phyloP scores from a whole-genome alignment of 352 stramenopile genomes.

The Peronospora destructor region DNA sequence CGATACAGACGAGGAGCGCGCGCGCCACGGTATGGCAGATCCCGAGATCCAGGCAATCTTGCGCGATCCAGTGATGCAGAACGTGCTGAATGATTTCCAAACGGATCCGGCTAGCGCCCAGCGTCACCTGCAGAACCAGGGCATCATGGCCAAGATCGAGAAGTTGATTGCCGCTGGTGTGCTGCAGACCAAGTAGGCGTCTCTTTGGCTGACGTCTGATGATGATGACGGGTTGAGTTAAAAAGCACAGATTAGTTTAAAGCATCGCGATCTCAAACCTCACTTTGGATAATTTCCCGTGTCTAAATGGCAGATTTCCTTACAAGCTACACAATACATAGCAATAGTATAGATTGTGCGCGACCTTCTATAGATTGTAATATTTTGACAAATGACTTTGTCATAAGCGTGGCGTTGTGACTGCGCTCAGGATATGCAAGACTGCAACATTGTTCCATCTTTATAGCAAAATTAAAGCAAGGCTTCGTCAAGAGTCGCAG shows the following conservation, averaged over 20 bases:
- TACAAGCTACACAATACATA: too few species aligned
- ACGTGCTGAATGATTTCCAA: constrained; percentile 97
- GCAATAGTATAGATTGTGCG: too few species aligned
- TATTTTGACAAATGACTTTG: too few species aligned
- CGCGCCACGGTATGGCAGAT: constrained; percentile 96
- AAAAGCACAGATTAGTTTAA: background rate
- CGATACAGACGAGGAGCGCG: constrained; percentile 94
- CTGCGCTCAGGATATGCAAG: too few species aligned
- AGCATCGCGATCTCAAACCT: background rate
- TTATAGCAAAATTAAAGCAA: too few species aligned
- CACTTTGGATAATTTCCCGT: too few species aligned
- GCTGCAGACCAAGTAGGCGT: constrained; percentile 87
- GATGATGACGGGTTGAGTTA: background rate
- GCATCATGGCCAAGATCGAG: constrained; percentile 96
- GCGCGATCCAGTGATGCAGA: constrained; percentile 95
- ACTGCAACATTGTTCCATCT: too few species aligned
- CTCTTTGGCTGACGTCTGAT: background rate
- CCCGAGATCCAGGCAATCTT: constrained; percentile 98
- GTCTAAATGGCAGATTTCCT: too few species aligned
- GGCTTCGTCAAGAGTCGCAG: too few species aligned
- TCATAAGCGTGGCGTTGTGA: too few species aligned
- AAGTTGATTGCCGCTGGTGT: constrained; percentile 98
- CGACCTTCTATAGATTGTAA: too few species aligned
- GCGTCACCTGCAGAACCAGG: constrained; percentile 91
- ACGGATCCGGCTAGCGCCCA: constrained; percentile 89